phyloP scores from a whole-genome alignment of 352 stramenopile species.

The Phytophthora boehmeriae region DNA sequence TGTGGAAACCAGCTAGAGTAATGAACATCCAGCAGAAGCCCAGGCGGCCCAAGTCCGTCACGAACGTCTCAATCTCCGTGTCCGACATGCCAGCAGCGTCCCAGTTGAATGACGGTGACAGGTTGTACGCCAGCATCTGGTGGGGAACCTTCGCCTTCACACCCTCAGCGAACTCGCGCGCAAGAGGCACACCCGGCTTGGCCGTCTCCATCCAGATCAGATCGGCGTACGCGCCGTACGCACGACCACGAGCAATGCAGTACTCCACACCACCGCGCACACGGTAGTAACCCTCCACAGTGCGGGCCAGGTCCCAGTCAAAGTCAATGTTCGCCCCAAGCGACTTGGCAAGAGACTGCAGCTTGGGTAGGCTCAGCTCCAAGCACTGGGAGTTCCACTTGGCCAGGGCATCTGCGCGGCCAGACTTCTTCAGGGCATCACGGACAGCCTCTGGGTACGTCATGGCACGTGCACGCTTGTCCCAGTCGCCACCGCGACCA shows the following conservation, averaged over 20 bases:
- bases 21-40: slow-evolving; percentile 99
- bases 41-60: slow-evolving; percentile 94
- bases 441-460: slow-evolving; percentile 96
- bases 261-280: slow-evolving; percentile 96
- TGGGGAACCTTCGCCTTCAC: slow-evolving; percentile 92
- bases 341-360: slow-evolving; percentile 81
- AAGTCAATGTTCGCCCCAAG: slow-evolving; percentile 90
- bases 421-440: slow-evolving; percentile 69
- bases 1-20: slow-evolving; percentile 98
- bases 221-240: slow-evolving; percentile 96
- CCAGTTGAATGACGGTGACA: slow-evolving; percentile 99
- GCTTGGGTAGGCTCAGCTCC: slow-evolving; percentile 69
- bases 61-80: slow-evolving; percentile 93
- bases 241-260: slow-evolving; percentile 94
- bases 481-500: slow-evolving; percentile 85
- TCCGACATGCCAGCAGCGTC: slow-evolving; percentile 96
- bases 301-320: slow-evolving; percentile 96
- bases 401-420: slow-evolving; percentile 69
- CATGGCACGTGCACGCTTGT: slow-evolving; percentile 92
- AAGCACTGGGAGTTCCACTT: slow-evolving; percentile 88
- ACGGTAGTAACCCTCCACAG: slow-evolving; percentile 98
- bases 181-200: slow-evolving; percentile 94
- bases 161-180: slow-evolving; percentile 93
- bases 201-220: slow-evolving; percentile 99
- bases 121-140: slow-evolving; percentile 99